Conservation (phyloP, 192 early-diverging fungal genomes). For the Mortierella alpina region DNA sequence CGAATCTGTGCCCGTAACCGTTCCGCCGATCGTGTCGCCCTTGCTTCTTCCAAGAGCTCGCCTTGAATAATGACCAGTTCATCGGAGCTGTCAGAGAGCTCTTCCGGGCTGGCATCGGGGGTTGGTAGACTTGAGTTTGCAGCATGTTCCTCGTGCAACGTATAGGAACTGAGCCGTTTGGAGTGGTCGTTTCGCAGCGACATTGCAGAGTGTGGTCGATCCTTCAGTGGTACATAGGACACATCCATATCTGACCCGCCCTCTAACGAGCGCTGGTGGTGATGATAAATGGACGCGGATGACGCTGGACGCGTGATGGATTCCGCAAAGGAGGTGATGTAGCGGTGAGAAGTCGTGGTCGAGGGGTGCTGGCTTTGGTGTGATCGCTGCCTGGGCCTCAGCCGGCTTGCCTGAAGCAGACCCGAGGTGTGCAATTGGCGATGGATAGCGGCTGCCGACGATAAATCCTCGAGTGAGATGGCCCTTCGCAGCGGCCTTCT, state of each 20-base stretch:
- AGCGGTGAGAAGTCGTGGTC: background rate
- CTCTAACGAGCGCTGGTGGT: background rate
- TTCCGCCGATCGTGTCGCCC: background rate
- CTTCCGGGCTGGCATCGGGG: constrained; percentile 44
- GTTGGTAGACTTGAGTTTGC: constrained; percentile 25
- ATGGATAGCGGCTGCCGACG: constrained; percentile 15
- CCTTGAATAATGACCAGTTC: constrained; percentile 29
- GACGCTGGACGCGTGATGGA: constrained; percentile 8
- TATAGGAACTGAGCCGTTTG: background rate
- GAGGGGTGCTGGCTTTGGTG: background rate
- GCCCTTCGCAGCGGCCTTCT: constrained; percentile 31
- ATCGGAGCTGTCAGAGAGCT: constrained; percentile 41
- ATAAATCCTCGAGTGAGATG: constrained; percentile 39
- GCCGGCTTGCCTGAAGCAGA: background rate
- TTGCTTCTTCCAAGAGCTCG: constrained; percentile 15
- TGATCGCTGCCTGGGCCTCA: background rate
- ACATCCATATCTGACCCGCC: background rate
- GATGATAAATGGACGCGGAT: constrained; percentile 25
- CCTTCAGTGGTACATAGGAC: constrained; percentile 12
- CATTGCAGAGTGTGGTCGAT: constrained; percentile 5
- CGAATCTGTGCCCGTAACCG: background rate
- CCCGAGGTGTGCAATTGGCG: constrained; percentile 23
- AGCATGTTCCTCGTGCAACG: background rate
- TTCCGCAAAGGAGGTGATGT: background rate
- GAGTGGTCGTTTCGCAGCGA: background rate